Evolutionary conservation across 257 asterid genomes (phyloP).

Genomic region (Parsonsia alboflavescens): DNA sequence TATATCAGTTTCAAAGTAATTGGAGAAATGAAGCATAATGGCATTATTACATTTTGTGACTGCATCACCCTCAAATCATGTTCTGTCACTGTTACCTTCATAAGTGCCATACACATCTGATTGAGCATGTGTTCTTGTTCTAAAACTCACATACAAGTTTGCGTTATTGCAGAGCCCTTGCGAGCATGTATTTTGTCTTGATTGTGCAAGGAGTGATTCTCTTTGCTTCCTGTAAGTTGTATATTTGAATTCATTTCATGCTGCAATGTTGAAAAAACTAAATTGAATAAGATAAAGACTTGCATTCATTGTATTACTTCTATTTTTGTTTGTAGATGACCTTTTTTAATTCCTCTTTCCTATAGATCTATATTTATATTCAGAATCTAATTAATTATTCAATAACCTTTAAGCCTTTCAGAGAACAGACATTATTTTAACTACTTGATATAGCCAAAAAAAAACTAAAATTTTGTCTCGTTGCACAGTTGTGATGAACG

Average conservation of each 20-base stretch:
- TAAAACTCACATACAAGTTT: not conserved
- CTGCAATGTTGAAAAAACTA: not conserved
- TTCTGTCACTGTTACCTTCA: not conserved
- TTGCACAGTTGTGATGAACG: conserved; percentile 78
- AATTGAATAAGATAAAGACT: not conserved
- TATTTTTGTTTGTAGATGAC: not conserved
- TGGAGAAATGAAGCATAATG: not conserved
- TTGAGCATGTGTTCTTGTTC: not conserved
- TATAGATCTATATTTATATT: not conserved
- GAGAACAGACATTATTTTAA: not conserved
- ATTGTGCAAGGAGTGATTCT: conserved; percentile 89
- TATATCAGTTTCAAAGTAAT: not conserved
- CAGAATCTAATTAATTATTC: not conserved
- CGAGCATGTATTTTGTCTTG: conserved; percentile 93
- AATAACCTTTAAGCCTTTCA: not conserved
- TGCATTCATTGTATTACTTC: not conserved
- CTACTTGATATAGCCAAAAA: conserved; percentile 3
- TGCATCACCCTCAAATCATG: not conserved
- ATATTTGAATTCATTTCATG: not conserved
- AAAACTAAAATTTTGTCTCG: conserved; percentile 12
- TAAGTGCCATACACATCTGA: not conserved
- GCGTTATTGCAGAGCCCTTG: conserved; percentile 85
- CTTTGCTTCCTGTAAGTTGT: conserved; percentile 87
- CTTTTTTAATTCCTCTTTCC: no score
- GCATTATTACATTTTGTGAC: not conserved